Evolutionary conservation across 164 flowering plant species (phyloP).

Genomic region (Chloranthus sessilifolius): DNA sequence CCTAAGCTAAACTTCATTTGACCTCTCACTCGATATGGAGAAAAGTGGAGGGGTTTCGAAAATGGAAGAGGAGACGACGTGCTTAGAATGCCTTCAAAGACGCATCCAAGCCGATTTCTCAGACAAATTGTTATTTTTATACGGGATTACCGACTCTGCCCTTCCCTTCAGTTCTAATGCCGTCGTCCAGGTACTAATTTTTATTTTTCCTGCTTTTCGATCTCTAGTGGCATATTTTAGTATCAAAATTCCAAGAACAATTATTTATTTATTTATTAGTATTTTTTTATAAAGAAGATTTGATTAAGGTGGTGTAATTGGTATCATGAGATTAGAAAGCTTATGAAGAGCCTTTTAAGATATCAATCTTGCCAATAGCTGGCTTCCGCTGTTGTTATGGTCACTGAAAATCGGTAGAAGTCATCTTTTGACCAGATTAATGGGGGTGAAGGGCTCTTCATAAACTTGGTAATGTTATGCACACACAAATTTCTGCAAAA

Average conservation of each 20-base stretch:
- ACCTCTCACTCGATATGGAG: too few relatives aligned
- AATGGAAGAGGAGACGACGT: constrained; percentile 24
- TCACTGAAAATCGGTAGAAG: too few relatives aligned
- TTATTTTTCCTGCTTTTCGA: neutral
- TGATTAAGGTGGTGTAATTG: too few relatives aligned
- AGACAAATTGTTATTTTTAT: constrained; percentile 42
- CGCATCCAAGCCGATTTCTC: constrained; percentile 65
- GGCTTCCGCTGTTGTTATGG: too few relatives aligned
- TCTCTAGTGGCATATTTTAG: neutral
- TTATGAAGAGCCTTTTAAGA: neutral
- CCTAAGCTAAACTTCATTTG: too few relatives aligned
- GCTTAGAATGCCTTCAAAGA: constrained; percentile 64
- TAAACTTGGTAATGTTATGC: too few relatives aligned
- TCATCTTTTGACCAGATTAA: too few relatives aligned
- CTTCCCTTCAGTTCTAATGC: constrained; percentile 69
- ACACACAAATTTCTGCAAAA: too few relatives aligned
- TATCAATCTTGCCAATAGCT: neutral
- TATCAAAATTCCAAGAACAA: neutral
- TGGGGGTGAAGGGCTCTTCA: too few relatives aligned
- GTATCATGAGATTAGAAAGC: neutral
- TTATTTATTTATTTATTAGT: neutral
- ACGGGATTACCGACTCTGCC: constrained; percentile 62
- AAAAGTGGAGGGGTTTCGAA: too few relatives aligned
- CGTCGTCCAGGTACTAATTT: constrained; percentile 57
- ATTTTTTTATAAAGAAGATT: neutral